These are phyloP conservation scores for Lumnitzera racemosa DNA, from an alignment of 345 rosid species.

Conservation along the genomic window DNA sequence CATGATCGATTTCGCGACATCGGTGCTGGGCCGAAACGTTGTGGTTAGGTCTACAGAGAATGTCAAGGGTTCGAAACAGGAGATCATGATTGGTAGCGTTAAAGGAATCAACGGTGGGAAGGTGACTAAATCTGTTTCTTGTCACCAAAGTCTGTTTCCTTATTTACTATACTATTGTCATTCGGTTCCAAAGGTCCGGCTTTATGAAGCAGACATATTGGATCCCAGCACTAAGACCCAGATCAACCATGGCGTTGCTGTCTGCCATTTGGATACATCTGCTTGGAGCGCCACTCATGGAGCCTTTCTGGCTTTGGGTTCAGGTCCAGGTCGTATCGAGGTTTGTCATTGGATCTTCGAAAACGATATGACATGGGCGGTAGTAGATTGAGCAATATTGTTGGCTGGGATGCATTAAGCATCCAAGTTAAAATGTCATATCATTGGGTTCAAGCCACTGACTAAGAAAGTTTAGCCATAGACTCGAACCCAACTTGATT, in stretches of 20 bases:
- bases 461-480: constrained; percentile 12
- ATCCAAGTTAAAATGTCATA: too few relatives aligned
- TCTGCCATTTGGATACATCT: constrained; percentile 81
- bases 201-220: constrained; percentile 62
- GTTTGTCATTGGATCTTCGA: constrained; percentile 93
- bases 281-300: constrained; percentile 77
- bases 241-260: constrained; percentile 74
- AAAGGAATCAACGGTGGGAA: constrained; percentile 58
- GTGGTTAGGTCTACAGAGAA: constrained; percentile 56
- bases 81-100: constrained; percentile 50
- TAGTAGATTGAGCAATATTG: constrained; percentile 18
- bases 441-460: constrained; percentile 3
- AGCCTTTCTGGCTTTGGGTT: constrained; percentile 65
- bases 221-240: constrained; percentile 34
- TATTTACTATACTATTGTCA: constrained; percentile 80
- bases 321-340: constrained; percentile 70
- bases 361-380: constrained; percentile 74
- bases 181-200: constrained; percentile 86
- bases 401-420: too few relatives aligned
- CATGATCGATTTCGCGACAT: constrained; percentile 79
- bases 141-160: constrained; percentile 86
- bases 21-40: constrained; percentile 48
- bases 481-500: background rate
- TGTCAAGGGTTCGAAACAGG: constrained; percentile 40
- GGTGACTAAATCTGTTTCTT: constrained; percentile 68